Base-by-base conservation (phyloP, 2,329 filamentous ascomycete species). In the Alternaria atra region DNA sequence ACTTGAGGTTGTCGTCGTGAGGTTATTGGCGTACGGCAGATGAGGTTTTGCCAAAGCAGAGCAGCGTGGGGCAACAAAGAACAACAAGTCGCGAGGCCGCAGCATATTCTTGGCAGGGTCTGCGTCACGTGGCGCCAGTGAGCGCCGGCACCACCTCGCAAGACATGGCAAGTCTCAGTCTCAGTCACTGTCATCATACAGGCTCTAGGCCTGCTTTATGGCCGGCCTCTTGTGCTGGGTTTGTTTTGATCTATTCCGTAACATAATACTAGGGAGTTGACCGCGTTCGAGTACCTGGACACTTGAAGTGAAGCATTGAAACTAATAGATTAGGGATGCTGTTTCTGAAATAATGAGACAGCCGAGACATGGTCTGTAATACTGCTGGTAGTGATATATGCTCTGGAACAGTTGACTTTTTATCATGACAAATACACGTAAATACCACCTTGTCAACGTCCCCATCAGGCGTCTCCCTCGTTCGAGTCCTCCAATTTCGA, bases 61-160 rank as follows among this genome's bases (percentile, higher is more conserved):
- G 46, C 30, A 34, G 46, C 30, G 60, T 53, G 60, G 60, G 60
- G 60, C 60, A 56, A 63, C 60, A 63, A 60, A 63, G 53, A 47
- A 53, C 55, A 48, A 42, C 43, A 27, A 34, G 17, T 35, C 30
- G 42, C 51, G 40, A 37, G 20, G 32, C 58, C 32, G 25, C 29
- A 27, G 8, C 29, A 23, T 6, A 42, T 35, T 40, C 58, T 60
- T 60, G 58, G 58, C 58, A 60, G 53, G 58, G 53, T 57, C 40
- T 10, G 9, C 2, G 20, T 60, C 58, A 60, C 58, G 58, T 60
- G 58, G 8, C 6, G 7, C 2, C 1, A 5, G 10, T 20, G 13
- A 30, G 34, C 25, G 50, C 34, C 12, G 15, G 5, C 13, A 34
- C 6, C 6, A 5, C 10, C 40, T 10, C 47, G 23, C 10, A 13